Conservation (phyloP, 106 monocot species). For the Dendrobium nobile region DNA sequence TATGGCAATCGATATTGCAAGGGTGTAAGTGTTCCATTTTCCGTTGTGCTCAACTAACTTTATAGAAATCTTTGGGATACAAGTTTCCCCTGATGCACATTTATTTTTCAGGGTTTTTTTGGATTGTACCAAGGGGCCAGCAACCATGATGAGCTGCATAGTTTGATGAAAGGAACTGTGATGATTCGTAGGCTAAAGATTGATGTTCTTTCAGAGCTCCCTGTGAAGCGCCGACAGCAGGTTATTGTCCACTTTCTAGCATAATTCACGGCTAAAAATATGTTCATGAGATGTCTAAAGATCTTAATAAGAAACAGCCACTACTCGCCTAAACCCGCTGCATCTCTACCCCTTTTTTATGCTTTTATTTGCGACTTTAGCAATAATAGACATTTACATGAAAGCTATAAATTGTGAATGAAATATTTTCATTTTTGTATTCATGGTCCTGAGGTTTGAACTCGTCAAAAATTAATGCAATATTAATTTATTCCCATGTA, state of each 20-base stretch:
- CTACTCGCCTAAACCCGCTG: not conserved
- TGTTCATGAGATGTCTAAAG: not conserved
- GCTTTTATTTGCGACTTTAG: not conserved
- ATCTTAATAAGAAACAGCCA: not conserved
- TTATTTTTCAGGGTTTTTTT: conserved; percentile 58
- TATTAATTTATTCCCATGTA: not conserved
- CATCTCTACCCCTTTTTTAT: not conserved
- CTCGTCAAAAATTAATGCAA: not conserved
- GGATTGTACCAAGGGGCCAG: conserved; percentile 95
- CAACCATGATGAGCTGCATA: conserved; percentile 95
- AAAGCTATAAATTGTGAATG: not conserved
- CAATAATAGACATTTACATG: not conserved
- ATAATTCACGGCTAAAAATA: not conserved
- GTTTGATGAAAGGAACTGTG: conserved; percentile 91
- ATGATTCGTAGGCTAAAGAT: conserved; percentile 97
- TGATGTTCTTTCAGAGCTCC: conserved; percentile 86
- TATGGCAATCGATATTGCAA: conserved; percentile 93
- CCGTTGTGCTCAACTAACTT: not conserved
- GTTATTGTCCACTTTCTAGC: conserved; percentile 17
- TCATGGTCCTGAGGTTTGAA: not conserved
- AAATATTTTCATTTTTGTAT: not conserved
- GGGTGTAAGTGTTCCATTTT: conserved; percentile 66
- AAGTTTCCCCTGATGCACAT: not conserved
- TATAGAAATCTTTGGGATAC: not conserved
- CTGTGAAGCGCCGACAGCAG: conserved; percentile 88